Evolutionary conservation across 768 basidiomycete genomes (phyloP).

Genomic region (Pisolithus microcarpus): DNA sequence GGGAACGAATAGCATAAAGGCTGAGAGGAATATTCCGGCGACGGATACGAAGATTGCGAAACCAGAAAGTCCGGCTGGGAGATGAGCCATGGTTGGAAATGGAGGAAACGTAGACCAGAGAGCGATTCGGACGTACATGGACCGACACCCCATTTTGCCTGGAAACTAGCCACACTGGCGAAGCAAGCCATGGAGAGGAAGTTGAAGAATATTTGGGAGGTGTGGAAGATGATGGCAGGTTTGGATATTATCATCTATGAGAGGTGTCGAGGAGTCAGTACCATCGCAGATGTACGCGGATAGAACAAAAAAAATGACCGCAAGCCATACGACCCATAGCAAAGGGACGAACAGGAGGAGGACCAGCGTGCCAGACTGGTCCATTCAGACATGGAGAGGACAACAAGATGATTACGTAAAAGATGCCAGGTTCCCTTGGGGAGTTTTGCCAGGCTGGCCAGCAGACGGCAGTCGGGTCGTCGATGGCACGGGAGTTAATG

Average conservation of each 20-base stretch:
- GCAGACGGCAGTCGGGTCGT: neutral
- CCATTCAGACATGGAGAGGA: constrained; percentile 28
- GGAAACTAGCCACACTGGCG: constrained; percentile 83
- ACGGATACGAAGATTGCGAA: constrained; percentile 81
- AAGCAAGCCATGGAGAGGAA: constrained; percentile 91
- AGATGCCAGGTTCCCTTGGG: constrained; percentile 10
- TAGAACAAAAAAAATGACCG: constrained; percentile 37
- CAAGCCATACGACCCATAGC: constrained; percentile 60
- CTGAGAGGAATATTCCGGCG: constrained; percentile 61
- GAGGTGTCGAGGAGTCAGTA: neutral
- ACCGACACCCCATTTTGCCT: constrained; percentile 75
- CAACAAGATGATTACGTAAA: constrained; percentile 28
- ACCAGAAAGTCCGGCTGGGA: constrained; percentile 73
- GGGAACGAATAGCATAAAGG: constrained; percentile 70
- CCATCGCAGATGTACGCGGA: constrained; percentile 12
- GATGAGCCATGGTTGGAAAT: constrained; percentile 10
- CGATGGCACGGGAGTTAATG: neutral
- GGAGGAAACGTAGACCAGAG: neutral
- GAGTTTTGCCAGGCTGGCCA: neutral
- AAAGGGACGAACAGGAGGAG: constrained; percentile 62
- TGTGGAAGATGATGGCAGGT: constrained; percentile 68
- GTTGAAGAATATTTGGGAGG: constrained; percentile 83
- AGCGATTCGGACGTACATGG: constrained; percentile 58
- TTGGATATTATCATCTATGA: constrained; percentile 82
- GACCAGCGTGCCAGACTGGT: constrained; percentile 43